These are phyloP conservation scores for Lentinus brumalis DNA, from an alignment of 768 basidiomycete species.

Conservation along the genomic window DNA sequence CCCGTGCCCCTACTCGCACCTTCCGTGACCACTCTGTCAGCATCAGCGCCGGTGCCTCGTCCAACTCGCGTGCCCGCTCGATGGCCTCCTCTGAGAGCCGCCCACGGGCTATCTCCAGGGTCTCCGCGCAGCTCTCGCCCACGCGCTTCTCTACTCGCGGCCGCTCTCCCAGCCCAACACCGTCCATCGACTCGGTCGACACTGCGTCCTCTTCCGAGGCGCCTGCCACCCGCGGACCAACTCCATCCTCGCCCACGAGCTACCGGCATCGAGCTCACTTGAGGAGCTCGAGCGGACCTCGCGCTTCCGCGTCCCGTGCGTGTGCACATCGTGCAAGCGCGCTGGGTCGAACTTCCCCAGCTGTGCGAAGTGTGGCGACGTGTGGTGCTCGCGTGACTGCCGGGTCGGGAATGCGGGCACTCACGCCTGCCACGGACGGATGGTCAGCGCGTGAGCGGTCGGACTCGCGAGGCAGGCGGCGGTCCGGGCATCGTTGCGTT, in stretches of 20 bases:
- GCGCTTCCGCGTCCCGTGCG: constrained; percentile 26
- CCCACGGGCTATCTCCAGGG: neutral
- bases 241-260: constrained; percentile 19
- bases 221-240: constrained; percentile 28
- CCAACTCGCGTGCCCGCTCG: neutral
- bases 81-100: neutral
- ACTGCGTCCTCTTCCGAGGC: constrained; percentile 33
- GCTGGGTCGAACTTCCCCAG: constrained; percentile 35
- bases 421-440: constrained; percentile 10
- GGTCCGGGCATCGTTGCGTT: neutral
- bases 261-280: constrained; percentile 20
- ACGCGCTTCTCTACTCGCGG: constrained; percentile 3
- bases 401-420: constrained; percentile 14
- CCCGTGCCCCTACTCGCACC: constrained; percentile 7
- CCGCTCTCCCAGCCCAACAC: constrained; percentile 20
- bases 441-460: constrained; percentile 6
- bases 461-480: neutral
- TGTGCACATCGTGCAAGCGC: constrained; percentile 30
- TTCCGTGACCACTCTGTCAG: constrained; percentile 2
- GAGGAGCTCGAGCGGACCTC: constrained; percentile 32
- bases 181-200: constrained; percentile 29
- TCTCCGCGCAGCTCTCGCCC: constrained; percentile 1
- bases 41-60: constrained; percentile 12
- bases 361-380: constrained; percentile 33
- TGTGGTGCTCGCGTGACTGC: constrained; percentile 36